Conservation (phyloP, 139 green algal genomes). For the Haematococcus sp. region DNA sequence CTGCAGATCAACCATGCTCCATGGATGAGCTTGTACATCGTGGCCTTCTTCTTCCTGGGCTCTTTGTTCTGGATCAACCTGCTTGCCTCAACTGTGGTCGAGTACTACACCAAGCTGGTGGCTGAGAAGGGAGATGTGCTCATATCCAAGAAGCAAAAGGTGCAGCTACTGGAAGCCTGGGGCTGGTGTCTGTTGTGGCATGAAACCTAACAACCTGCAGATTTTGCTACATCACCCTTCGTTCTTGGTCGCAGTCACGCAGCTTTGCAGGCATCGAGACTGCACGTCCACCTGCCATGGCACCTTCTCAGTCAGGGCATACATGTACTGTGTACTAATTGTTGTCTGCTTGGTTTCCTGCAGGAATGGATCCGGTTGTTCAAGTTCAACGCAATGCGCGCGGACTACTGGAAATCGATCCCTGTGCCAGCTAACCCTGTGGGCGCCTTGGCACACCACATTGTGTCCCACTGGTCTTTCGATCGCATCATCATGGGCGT, state of each 20-base stretch:
- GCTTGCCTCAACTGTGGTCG: slow-evolving; percentile 49
- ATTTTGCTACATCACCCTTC: too few species aligned
- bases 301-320: too few species aligned
- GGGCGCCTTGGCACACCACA: background rate
- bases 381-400: slow-evolving; percentile 14
- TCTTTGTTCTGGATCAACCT: slow-evolving; percentile 56
- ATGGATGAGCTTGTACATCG: slow-evolving; percentile 25
- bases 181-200: too few species aligned
- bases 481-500: slow-evolving; percentile 18
- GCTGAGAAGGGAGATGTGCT: slow-evolving; percentile 10
- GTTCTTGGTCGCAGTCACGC: too few species aligned
- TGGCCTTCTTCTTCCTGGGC: slow-evolving; percentile 42
- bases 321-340: too few species aligned
- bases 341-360: too few species aligned
- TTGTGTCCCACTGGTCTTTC: slow-evolving; percentile 42
- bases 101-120: slow-evolving; percentile 44
- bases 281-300: too few species aligned
- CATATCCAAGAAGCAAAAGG: too few species aligned
- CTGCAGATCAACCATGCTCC: slow-evolving; percentile 14
- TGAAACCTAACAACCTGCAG: too few species aligned
- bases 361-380: slow-evolving; percentile 29
- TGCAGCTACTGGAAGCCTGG: too few species aligned
- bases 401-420: slow-evolving; percentile 18
- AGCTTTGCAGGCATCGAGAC: too few species aligned
- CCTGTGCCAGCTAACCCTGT: background rate